Percentiles rank a stretch among this genome's conserved stretches.
Evolutionary conservation across 31 red algal species (phyloP).

Genomic region (Porphyra umbilicalis): DNA sequence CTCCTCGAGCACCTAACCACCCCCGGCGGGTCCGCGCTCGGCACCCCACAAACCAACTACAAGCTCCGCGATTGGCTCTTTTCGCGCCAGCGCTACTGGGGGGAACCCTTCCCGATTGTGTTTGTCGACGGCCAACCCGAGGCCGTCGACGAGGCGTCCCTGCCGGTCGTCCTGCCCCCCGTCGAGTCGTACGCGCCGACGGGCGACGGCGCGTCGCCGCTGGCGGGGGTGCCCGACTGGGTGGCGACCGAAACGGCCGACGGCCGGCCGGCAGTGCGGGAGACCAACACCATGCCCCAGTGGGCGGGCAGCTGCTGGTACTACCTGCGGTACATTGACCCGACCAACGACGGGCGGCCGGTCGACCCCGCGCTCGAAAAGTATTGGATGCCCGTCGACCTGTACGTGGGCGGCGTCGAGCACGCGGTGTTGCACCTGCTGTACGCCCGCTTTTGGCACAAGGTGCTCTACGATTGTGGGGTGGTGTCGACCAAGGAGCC

Average conservation of each 20-base stretch:
- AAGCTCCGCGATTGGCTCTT: constrained; percentile 96
- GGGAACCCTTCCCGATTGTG: constrained; percentile 95
- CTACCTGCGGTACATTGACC: constrained; percentile 91
- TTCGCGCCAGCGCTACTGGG: constrained; percentile 98
- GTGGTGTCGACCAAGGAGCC: constrained; percentile 93
- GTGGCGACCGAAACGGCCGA: constrained; percentile 34
- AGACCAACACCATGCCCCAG: constrained; percentile 99
- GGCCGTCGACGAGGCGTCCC: constrained; percentile 54
- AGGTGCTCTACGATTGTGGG: constrained; percentile 95
- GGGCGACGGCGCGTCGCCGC: constrained; percentile 80
- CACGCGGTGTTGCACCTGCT: constrained; percentile 96
- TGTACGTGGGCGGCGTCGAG: constrained; percentile 99
- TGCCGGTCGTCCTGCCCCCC: constrained; percentile 79
- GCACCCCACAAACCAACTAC: constrained; percentile 73
- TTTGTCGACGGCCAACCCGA: constrained; percentile 70
- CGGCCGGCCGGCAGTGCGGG: constrained; percentile 44
- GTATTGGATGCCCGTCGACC: constrained; percentile 99
- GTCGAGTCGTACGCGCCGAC: constrained; percentile 63
- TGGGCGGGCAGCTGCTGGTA: constrained; percentile 99
- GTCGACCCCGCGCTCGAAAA: constrained; percentile 59
- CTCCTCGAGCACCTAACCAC: constrained; percentile 49
- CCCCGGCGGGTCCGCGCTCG: constrained; percentile 5
- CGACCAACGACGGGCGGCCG: constrained; percentile 51
- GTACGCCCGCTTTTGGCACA: constrained; percentile 98
- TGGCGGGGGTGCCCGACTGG: constrained; percentile 65